Evolutionary conservation across 116 monocot species (phyloP), one percentile per base, ranked within the genome.

Genomic region (Iris pallida): DNA sequence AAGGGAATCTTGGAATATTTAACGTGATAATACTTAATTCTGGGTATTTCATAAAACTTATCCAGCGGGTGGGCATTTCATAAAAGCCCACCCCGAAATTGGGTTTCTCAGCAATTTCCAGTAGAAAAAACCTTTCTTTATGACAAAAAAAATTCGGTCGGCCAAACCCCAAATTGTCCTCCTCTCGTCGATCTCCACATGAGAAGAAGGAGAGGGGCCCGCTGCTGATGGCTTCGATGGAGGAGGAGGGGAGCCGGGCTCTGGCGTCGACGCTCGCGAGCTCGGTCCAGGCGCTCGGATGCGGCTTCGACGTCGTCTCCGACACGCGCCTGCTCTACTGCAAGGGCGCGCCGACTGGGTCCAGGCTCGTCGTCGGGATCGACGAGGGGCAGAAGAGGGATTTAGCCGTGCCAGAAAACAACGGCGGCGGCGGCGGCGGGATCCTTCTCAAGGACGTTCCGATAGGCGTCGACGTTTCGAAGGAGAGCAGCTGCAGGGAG

Each of bases 311-410:
- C 59, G 89, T 89, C 11, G 78, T 84, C n/a, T 73, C 86, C 13
- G 93, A 93, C 65, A 78, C 83, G 8, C 77, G 93, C 14, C 81
- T 93, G 12, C 86, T 93, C 69, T 93, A 93, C 82, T 93, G 93
- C 80, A 93, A 89, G 73, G 93, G 86, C 18, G 68, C 83, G 13
- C 73, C 81, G 6, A 30, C 30, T 30, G 90, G 79, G 6, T 80
- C 81, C 42, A 71, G 85, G 42, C 79, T 93, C 47, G 67, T 86
- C 42, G 67, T 86, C 42, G 57, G 45, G 45, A 16, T 77, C 14
- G 78, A 80, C 40, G 88, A 69, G 55, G 66, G 14, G 16, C 55
- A 16, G 48, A 44, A 57, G 7, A 47, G 80, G 75, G 79, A 80
- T 45, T 59, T 89, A 42, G 59, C 4, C 2, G 12, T 93, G 49